A percentile compares a stretch with the other conserved stretches of the same genome.
phyloP scores from a whole-genome alignment of 495 filamentous ascomycete species.

The Aspergillus ostianus region DNA sequence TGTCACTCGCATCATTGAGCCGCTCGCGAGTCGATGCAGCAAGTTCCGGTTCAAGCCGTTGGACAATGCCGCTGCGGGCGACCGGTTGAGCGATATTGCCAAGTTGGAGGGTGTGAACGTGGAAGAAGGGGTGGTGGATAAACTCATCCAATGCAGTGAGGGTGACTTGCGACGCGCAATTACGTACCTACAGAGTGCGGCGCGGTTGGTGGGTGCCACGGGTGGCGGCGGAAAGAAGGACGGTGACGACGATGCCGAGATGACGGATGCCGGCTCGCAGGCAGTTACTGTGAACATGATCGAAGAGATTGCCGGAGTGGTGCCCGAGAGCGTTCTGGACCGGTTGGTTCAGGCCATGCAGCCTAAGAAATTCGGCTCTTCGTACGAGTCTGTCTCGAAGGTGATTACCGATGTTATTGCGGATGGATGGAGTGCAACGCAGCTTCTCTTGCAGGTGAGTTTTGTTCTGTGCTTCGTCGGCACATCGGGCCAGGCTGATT shows the following conservation, averaged over 20 bases:
- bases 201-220: constrained; percentile 68
- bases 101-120: constrained; percentile 67
- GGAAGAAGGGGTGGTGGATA: constrained; percentile 76
- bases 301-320: constrained; percentile 94
- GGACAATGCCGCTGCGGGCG: constrained; percentile 76
- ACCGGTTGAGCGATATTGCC: constrained; percentile 77
- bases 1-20: constrained; percentile 96
- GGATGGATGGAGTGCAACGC: constrained; percentile 97
- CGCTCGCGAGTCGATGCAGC: constrained; percentile 82
- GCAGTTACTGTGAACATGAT: constrained; percentile 73
- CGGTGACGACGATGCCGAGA: constrained; percentile 48
- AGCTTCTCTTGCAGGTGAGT: constrained; percentile 74
- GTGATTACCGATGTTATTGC: constrained; percentile 87
- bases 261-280: constrained; percentile 38
- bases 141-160: constrained; percentile 82
- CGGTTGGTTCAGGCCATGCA: constrained; percentile 73
- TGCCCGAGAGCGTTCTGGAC: constrained; percentile 72
- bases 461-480: background rate
- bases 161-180: constrained; percentile 95
- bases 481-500: constrained; percentile 7
- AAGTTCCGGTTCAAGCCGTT: constrained; percentile 98
- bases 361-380: constrained; percentile 59
- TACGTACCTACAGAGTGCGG: constrained; percentile 91
- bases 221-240: constrained; percentile 42
- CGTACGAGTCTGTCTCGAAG: constrained; percentile 71